Evolutionary conservation across 768 basidiomycete genomes (phyloP).

Genomic region (Pulveroboletus sp.): DNA sequence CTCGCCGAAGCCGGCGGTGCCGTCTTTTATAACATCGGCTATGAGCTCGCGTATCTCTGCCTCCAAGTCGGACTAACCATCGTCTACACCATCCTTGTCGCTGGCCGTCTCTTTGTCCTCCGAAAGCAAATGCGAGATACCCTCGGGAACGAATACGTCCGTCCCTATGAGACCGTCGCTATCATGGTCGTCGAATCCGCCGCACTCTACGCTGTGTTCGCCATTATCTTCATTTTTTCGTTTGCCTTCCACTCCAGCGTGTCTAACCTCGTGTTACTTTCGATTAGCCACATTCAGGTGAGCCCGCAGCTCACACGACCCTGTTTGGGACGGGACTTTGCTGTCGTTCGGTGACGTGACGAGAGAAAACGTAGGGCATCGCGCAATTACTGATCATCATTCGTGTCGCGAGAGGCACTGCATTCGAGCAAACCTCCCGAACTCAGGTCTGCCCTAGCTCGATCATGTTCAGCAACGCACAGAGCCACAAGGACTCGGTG

Average conservation of each 20-base stretch:
- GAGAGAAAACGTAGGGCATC: constrained; percentile 24
- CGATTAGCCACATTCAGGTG: constrained; percentile 33
- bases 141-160: constrained; percentile 15
- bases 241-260: constrained; percentile 22
- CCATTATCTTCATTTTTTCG: constrained; percentile 30
- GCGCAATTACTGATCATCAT: constrained; percentile 33
- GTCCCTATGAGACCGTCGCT: constrained; percentile 24
- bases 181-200: constrained; percentile 37
- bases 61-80: constrained; percentile 30
- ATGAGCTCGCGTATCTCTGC: constrained; percentile 26
- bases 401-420: constrained; percentile 31
- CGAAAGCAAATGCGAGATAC: constrained; percentile 12
- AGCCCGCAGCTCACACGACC: not conserved
- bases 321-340: not conserved
- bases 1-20: constrained; percentile 6
- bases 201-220: constrained; percentile 22
- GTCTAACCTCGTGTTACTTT: constrained; percentile 31
- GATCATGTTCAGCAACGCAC: constrained; percentile 4
- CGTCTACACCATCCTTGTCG: constrained; percentile 30
- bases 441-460: not conserved
- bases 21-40: constrained; percentile 17
- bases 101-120: constrained; percentile 21
- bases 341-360: not conserved
- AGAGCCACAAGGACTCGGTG: not conserved
- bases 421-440: constrained; percentile 7